A percentile compares a stretch with the other conserved stretches of the same genome.
Evolutionary conservation across 352 stramenopile species (phyloP).

Genomic region (Globisporangium acanthophoron): DNA sequence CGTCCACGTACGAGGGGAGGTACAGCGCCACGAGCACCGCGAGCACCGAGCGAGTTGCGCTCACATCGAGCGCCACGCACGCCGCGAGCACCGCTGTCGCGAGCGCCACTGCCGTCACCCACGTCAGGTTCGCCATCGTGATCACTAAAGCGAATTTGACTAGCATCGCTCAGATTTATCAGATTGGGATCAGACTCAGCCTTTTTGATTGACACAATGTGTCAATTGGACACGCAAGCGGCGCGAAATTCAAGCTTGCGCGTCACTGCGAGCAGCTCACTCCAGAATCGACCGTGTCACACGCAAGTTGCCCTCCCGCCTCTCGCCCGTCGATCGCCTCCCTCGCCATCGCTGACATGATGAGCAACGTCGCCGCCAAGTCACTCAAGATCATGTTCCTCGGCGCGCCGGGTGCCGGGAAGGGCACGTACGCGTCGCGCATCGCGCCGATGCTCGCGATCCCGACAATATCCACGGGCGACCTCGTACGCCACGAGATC

Average conservation of each 20-base stretch:
- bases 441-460: conserved; percentile 85
- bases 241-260: not conserved
- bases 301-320: not conserved
- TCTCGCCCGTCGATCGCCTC: not conserved
- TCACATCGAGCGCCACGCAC: conserved; percentile 24
- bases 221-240: too few relatives aligned
- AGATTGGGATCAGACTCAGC: too few relatives aligned
- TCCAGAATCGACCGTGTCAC: not conserved
- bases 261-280: not conserved
- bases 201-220: too few relatives aligned
- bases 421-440: conserved; percentile 87
- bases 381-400: conserved; percentile 89
- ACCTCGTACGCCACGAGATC: conserved; percentile 87
- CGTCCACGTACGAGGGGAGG: conserved; percentile 54
- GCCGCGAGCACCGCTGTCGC: conserved; percentile 22
- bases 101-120: conserved; percentile 25
- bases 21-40: conserved; percentile 29
- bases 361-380: conserved; percentile 7
- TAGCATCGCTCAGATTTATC: not conserved
- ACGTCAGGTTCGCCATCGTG: conserved; percentile 13
- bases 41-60: conserved; percentile 12
- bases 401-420: conserved; percentile 82
- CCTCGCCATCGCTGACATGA: not conserved
- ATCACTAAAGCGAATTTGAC: conserved; percentile 5
- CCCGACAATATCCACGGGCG: conserved; percentile 86